These are phyloP conservation scores for Solanum habrochaites DNA, from an alignment of 257 asterid genomes.

Conservation along the genomic window DNA sequence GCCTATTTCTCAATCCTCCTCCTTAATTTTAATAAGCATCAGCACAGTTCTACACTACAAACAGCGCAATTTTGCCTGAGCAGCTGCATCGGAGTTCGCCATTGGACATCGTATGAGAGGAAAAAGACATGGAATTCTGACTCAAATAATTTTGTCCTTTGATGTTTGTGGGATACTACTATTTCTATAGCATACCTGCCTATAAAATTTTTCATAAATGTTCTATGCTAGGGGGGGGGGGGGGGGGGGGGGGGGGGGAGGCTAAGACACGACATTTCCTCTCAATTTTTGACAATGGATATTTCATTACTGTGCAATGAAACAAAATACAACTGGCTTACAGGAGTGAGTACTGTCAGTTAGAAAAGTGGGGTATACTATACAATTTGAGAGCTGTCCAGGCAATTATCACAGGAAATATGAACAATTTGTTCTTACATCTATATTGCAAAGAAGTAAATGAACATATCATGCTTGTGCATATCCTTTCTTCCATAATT, in stretches of 20 bases:
- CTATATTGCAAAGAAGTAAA: not conserved
- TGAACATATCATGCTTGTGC: not conserved
- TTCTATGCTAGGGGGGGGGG: too few relatives aligned
- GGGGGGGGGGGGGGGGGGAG: too few relatives aligned
- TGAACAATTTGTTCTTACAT: not conserved
- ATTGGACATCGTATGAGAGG: not conserved
- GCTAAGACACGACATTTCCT: not conserved
- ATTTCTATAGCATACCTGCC: not conserved
- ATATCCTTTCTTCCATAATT: not conserved
- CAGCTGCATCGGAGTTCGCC: constrained; percentile 81
- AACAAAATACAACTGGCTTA: not conserved
- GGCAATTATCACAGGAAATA: not conserved
- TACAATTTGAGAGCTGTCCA: not conserved
- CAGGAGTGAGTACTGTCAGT: not conserved
- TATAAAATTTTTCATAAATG: not conserved
- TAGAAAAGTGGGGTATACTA: not conserved
- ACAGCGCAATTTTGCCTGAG: constrained; percentile 82
- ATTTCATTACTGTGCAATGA: not conserved
- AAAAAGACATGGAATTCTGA: not conserved
- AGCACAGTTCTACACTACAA: constrained; percentile 61
- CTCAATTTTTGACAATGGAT: not conserved
- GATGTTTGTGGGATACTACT: not conserved
- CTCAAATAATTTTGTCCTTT: not conserved
- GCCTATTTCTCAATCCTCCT: constrained; percentile 45
- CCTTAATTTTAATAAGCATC: constrained; percentile 71